Evolutionary conservation across 2,329 filamentous ascomycete genomes (phyloP).

Genomic region (Periconia sp.): DNA sequence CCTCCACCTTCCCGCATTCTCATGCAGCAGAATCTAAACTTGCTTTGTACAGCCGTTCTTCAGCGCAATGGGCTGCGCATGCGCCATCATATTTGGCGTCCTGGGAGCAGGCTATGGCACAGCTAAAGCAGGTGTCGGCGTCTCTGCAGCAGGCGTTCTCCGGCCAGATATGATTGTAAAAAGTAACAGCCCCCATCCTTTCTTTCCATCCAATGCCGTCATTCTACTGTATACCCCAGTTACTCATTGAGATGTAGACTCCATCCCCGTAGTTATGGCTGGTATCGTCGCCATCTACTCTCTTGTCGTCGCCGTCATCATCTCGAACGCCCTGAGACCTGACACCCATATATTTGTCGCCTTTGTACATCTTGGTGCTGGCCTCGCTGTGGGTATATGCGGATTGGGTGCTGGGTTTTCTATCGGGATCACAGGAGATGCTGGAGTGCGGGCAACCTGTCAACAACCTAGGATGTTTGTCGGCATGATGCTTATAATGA

Average conservation of each 20-base stretch:
- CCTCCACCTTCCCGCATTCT: constrained; percentile 54
- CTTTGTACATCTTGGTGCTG: constrained; percentile 61
- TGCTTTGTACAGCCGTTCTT: constrained; percentile 75
- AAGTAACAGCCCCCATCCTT: constrained; percentile 69
- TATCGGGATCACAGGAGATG: constrained; percentile 70
- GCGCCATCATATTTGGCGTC: constrained; percentile 94
- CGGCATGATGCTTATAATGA: constrained; percentile 98
- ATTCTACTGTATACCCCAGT: neutral
- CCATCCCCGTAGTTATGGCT: constrained; percentile 99
- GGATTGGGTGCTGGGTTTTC: constrained; percentile 90
- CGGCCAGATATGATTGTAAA: constrained; percentile 98
- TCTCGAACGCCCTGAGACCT: constrained; percentile 59
- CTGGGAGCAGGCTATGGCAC: constrained; percentile 97
- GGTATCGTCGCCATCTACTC: constrained; percentile 99
- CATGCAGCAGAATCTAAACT: constrained; percentile 27
- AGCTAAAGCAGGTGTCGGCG: constrained; percentile 98
- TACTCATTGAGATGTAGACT: constrained; percentile 67
- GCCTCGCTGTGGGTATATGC: constrained; percentile 72
- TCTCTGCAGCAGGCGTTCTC: constrained; percentile 97
- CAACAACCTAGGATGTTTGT: constrained; percentile 89
- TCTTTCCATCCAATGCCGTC: neutral
- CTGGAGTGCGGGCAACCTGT: constrained; percentile 84
- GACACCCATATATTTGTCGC: constrained; percentile 55
- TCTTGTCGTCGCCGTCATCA: constrained; percentile 60
- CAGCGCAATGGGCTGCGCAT: constrained; percentile 95